Evolutionary conservation across 2,329 filamentous ascomycete genomes (phyloP).

Genomic region (Penicillium glabrum): DNA sequence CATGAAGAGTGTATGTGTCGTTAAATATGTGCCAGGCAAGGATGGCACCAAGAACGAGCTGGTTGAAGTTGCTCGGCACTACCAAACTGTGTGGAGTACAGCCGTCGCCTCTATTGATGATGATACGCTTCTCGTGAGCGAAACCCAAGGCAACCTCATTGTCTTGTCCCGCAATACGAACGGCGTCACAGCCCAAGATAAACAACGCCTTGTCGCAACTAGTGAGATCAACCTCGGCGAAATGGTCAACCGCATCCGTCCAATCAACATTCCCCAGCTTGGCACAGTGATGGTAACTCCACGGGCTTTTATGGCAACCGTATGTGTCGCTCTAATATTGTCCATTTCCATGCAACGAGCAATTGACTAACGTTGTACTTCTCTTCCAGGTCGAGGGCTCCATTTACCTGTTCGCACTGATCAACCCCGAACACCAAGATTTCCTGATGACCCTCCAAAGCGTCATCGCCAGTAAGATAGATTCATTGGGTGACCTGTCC

Average conservation of each 20-base stretch:
- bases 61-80: slow-evolving; percentile 75
- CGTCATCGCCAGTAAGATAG: slow-evolving; percentile 65
- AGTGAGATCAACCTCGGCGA: slow-evolving; percentile 86
- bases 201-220: slow-evolving; percentile 67
- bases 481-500: slow-evolving; percentile 69
- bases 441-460: slow-evolving; percentile 79
- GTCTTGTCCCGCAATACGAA: slow-evolving; percentile 72
- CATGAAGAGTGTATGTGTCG: slow-evolving; percentile 85
- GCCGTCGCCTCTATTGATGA: slow-evolving; percentile 70
- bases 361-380: background rate
- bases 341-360: background rate
- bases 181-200: slow-evolving; percentile 74
- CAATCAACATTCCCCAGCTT: slow-evolving; percentile 66
- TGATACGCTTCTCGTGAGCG: slow-evolving; percentile 77
- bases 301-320: slow-evolving; percentile 84
- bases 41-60: slow-evolving; percentile 63
- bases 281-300: slow-evolving; percentile 71
- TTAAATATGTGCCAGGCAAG: slow-evolving; percentile 66
- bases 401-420: slow-evolving; percentile 84
- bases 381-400: slow-evolving; percentile 75
- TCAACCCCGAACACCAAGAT: slow-evolving; percentile 70
- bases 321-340: slow-evolving; percentile 47
- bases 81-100: slow-evolving; percentile 78
- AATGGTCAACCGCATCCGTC: slow-evolving; percentile 85
- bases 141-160: slow-evolving; percentile 83